Base-by-base conservation (phyloP, 2,329 filamentous ascomycete species). In the Pseudogymnoascus sp. region DNA sequence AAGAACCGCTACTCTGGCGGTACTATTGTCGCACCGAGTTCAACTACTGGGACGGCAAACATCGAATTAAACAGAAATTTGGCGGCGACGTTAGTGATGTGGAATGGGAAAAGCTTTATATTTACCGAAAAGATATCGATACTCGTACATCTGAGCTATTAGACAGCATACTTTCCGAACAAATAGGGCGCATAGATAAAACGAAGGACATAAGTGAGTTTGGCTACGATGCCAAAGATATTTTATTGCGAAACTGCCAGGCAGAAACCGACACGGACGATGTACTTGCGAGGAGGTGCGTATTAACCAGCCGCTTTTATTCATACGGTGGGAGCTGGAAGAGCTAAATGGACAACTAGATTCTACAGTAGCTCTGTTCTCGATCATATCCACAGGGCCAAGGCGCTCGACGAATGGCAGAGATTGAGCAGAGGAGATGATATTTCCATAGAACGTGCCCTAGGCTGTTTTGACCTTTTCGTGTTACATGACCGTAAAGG, bases 401-500 rank as follows among this genome's bases (percentile, higher is more conserved):
- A 89, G 63, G 93, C 92, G 6, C 81, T 97, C 63, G 81, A 87
- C 44, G 84, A 90, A 72, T 97, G 93, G 93, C 78, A 78, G 66
- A 81, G 81, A 62, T 68, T 90, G 62, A 76, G 72, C 10, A 71
- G 64, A 26, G 77, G 81, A 5, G 79, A 82, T 62, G 75, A 78
- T 62, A 78, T 86, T 21, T 74, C 83, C 6, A 79, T 96, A 19
- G 93, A 96, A 72, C 82, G 83, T 64, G 88, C 88, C 1, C 77
- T 97, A 14, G 89, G 87, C 19, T 89, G 88, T 13, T 96, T 96
- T 73, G 95, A 97, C 74, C 82, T 97, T 75, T 97, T 97, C 75
- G 85, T 96, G 53, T 78, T 93, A 29, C 85, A 88, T 67, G 87
- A 88, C 62, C 82, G 85, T 16, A 80, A 81, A 31, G 86, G 88